phyloP scores from a whole-genome alignment of 306 rosid genomes.

The Medicago lupulina region DNA sequence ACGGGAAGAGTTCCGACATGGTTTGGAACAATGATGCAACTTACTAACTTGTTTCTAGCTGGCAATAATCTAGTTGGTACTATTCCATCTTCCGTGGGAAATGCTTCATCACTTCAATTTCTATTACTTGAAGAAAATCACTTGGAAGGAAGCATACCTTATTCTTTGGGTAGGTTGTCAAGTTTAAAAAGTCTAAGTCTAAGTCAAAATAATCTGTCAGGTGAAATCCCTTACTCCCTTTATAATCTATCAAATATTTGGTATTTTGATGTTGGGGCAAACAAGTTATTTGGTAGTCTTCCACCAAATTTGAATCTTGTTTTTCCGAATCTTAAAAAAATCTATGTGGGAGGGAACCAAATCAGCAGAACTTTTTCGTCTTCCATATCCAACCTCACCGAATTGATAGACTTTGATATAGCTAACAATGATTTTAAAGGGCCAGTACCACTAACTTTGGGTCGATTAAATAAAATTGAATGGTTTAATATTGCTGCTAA shows the following conservation, averaged over 20 bases:
- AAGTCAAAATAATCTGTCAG: neutral
- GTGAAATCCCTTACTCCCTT: slow-evolving; percentile 35
- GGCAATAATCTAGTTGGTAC: slow-evolving; percentile 25
- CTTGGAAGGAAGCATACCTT: slow-evolving; percentile 39
- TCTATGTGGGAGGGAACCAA: too few relatives aligned
- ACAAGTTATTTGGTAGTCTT: slow-evolving; percentile 25
- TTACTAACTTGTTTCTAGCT: neutral
- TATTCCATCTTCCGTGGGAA: slow-evolving; percentile 40
- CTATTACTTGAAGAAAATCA: neutral
- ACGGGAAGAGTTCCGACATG: slow-evolving; percentile 28
- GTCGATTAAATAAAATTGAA: slow-evolving; percentile 16
- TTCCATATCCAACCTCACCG: slow-evolving; percentile 42
- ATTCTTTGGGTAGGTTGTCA: slow-evolving; percentile 32
- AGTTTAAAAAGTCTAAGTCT: neutral
- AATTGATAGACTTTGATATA: neutral
- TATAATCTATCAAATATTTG: slow-evolving; percentile 41
- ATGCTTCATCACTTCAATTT: neutral
- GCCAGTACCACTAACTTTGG: slow-evolving; percentile 33
- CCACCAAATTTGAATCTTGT: slow-evolving; percentile 20
- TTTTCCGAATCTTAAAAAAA: slow-evolving; percentile 41
- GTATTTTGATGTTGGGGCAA: neutral
- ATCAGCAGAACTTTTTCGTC: slow-evolving; percentile 23
- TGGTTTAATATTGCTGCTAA: fast-evolving
- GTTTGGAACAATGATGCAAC: slow-evolving; percentile 35
- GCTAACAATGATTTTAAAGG: neutral